A percentile compares a stretch with the other conserved stretches of the same genome.
phyloP scores from a whole-genome alignment of 164 flowering plant species.

The Tetracentron sinense region DNA sequence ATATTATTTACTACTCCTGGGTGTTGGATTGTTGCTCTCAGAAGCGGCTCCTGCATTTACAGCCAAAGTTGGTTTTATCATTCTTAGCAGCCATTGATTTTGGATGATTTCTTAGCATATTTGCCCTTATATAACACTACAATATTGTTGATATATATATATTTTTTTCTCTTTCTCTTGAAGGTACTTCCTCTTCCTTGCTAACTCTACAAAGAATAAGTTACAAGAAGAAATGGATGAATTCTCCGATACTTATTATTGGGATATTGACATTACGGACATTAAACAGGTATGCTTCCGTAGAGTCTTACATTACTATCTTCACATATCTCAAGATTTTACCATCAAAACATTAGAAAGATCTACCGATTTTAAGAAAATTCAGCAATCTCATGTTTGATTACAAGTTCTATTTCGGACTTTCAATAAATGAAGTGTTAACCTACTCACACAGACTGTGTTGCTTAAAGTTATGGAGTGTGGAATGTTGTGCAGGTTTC shows the following conservation, averaged over 20 bases:
- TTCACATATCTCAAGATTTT: neutral
- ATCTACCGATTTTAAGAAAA: neutral
- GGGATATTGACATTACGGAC: constrained; percentile 64
- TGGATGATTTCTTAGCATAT: neutral
- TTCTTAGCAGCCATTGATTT: neutral
- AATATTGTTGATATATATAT: neutral
- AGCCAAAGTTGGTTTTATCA: constrained; percentile 58
- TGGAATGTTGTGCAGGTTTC: too few relatives aligned
- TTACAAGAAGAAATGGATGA: constrained; percentile 78
- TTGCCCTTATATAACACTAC: neutral
- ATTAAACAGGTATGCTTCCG: constrained; percentile 54
- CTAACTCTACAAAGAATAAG: constrained; percentile 60
- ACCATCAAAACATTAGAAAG: neutral
- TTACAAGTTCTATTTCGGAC: neutral
- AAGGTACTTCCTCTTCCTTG: constrained; percentile 76
- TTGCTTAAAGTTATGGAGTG: too few relatives aligned
- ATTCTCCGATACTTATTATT: constrained; percentile 71
- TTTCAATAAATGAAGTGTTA: neutral
- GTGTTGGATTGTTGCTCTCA: constrained; percentile 74
- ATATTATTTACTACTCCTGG: constrained; percentile 88
- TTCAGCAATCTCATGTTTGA: neutral
- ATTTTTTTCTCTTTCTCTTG: too few relatives aligned
- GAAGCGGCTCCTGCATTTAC: constrained; percentile 69
- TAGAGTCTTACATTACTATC: neutral
- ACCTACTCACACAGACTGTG: too few relatives aligned